Evolutionary conservation across 1,139 yeast genomes (phyloP).

Genomic region (Pichia sp.): DNA sequence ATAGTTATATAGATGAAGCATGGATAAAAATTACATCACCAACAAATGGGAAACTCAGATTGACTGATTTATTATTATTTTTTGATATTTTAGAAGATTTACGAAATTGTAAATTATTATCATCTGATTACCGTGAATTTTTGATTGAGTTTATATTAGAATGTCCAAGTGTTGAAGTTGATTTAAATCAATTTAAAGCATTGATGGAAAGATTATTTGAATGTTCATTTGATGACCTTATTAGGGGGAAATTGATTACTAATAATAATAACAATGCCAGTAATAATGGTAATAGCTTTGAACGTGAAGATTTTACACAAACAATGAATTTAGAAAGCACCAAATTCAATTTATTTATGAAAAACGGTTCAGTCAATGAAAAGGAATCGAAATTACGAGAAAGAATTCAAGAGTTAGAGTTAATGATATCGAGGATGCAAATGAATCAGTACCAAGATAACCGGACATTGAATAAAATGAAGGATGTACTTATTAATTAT

Average conservation of each 20-base stretch:
- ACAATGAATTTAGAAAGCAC: conserved; percentile 14
- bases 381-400: conserved; percentile 15
- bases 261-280: too few species aligned
- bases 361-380: conserved; percentile 8
- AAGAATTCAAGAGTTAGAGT: conserved; percentile 14
- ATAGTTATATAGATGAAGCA: conserved; percentile 1
- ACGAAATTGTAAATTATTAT: conserved; percentile 12
- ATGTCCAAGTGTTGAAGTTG: conserved; percentile 18
- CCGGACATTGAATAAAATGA: conserved; percentile 13
- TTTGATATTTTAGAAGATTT: conserved; percentile 19
- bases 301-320: conserved; percentile 8
- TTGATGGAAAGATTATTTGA: conserved; percentile 22
- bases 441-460: background rate
- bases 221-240: conserved; percentile 14
- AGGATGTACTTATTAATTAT: conserved; percentile 20
- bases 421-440: conserved; percentile 4
- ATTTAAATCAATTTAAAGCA: conserved; percentile 17
- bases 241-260: conserved; percentile 7
- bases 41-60: conserved; percentile 4
- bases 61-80: conserved; percentile 17
- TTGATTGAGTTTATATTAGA: conserved; percentile 24
- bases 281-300: background rate
- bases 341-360: conserved; percentile 6
- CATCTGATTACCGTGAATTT: conserved; percentile 21
- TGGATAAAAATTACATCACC: conserved; percentile 7